Conservation (phyloP, 2,329 filamentous ascomycete genomes). For the Fusarium abutilonis region DNA sequence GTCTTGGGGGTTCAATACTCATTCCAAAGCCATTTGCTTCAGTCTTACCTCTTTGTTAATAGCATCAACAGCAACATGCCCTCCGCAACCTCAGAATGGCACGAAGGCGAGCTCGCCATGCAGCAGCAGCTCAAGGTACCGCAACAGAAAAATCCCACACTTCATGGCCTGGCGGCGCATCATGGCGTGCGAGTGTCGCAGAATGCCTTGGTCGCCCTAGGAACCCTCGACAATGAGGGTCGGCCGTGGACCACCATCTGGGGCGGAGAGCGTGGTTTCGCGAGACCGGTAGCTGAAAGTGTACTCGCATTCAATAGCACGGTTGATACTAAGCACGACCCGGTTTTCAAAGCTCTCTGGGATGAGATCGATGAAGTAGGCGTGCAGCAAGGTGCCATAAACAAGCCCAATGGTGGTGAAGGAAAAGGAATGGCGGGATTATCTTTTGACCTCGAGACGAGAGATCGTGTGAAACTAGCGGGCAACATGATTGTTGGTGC, state of each 20-base stretch:
- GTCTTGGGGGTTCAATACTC: constrained; percentile 12
- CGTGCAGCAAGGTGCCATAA: constrained; percentile 43
- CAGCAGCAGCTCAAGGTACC: constrained; percentile 70
- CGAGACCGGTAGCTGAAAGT: constrained; percentile 67
- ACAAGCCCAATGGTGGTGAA: constrained; percentile 52
- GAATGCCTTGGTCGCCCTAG: constrained; percentile 76
- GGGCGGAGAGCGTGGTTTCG: constrained; percentile 78
- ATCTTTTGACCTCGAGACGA: constrained; percentile 61
- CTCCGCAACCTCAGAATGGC: constrained; percentile 57
- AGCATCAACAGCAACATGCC: constrained; percentile 40
- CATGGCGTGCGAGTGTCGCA: constrained; percentile 68
- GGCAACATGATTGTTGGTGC: constrained; percentile 75
- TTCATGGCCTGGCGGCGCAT: constrained; percentile 67
- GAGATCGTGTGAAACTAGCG: constrained; percentile 78
- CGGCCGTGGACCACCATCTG: constrained; percentile 81
- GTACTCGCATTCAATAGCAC: constrained; percentile 71
- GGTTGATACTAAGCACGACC: constrained; percentile 72
- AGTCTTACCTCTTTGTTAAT: constrained; percentile 12
- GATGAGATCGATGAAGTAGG: constrained; percentile 59
- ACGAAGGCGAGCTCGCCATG: constrained; percentile 73
- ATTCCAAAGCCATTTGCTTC: constrained; percentile 10
- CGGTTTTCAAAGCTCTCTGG: constrained; percentile 73
- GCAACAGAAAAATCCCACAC: constrained; percentile 70
- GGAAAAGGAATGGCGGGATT: constrained; percentile 60
- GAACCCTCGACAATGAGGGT: constrained; percentile 71